Evolutionary conservation across 1,284 basidiomycete genomes (phyloP).

Genomic region (Tilletia indica): DNA sequence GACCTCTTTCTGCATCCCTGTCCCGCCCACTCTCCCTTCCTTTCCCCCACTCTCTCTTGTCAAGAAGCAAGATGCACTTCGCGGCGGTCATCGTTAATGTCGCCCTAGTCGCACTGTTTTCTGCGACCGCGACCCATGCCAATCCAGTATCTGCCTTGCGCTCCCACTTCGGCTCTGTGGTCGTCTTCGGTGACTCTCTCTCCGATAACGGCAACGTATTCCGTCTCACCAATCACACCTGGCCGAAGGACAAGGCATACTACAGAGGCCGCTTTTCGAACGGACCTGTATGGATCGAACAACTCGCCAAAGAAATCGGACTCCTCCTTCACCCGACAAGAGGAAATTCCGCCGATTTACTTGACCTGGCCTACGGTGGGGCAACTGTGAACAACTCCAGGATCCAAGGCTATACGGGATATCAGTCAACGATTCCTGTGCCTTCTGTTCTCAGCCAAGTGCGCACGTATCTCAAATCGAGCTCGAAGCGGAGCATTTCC

Average conservation of each 20-base stretch:
- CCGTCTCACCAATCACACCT: conserved; percentile 30
- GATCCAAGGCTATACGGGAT: conserved; percentile 28
- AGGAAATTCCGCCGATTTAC: neutral
- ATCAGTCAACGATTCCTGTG: conserved; percentile 26
- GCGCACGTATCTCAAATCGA: conserved; percentile 20
- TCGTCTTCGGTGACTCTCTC: conserved; percentile 37
- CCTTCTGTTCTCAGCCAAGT: conserved; percentile 28
- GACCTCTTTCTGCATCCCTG: too few species aligned
- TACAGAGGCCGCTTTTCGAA: conserved; percentile 34
- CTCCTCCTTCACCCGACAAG: neutral
- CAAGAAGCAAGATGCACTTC: neutral
- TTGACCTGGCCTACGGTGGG: conserved; percentile 33
- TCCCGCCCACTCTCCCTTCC: too few species aligned
- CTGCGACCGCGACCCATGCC: neutral
- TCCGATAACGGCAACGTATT: conserved; percentile 38
- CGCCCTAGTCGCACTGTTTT: neutral
- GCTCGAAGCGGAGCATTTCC: conserved; percentile 1
- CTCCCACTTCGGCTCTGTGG: conserved; percentile 17
- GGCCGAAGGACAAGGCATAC: conserved; percentile 34
- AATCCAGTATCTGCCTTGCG: neutral
- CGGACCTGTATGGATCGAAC: conserved; percentile 32
- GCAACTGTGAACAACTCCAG: conserved; percentile 33
- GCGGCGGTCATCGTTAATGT: neutral
- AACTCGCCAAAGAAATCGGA: conserved; percentile 26
- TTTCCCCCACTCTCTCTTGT: neutral